Evolutionary conservation across 2,329 filamentous ascomycete genomes (phyloP).

Genomic region (Beauveria caledonica): DNA sequence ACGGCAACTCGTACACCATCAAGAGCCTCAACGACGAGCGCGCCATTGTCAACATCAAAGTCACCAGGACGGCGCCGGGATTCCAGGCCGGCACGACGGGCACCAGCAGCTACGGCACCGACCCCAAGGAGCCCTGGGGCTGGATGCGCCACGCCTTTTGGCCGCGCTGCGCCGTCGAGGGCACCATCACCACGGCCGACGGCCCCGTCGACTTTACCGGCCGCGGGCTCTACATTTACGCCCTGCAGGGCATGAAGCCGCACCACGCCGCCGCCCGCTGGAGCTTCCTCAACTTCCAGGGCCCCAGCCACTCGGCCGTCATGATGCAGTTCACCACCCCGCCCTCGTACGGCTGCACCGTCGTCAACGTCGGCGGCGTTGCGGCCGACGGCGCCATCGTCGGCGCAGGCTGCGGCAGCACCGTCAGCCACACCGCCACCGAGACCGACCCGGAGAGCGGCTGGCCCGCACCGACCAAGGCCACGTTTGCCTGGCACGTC

Average conservation of each 20-base stretch:
- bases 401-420: conserved; percentile 57
- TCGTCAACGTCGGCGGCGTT: conserved; percentile 76
- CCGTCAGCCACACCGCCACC: conserved; percentile 59
- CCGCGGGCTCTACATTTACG: conserved; percentile 70
- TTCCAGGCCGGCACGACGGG: conserved; percentile 82
- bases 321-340: conserved; percentile 97
- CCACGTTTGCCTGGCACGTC: conserved; percentile 72
- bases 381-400: conserved; percentile 75
- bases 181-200: conserved; percentile 68
- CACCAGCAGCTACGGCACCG: conserved; percentile 77
- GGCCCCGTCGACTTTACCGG: conserved; percentile 77
- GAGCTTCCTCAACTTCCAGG: conserved; percentile 92
- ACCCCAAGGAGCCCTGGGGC: conserved; percentile 81
- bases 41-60: conserved; percentile 76
- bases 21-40: conserved; percentile 80
- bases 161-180: conserved; percentile 77
- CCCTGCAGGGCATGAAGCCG: conserved; percentile 96
- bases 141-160: conserved; percentile 89
- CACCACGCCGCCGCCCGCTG: conserved; percentile 88
- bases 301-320: conserved; percentile 74
- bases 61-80: conserved; percentile 68
- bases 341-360: conserved; percentile 79
- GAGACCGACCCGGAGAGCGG: conserved; percentile 69
- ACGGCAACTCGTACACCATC: conserved; percentile 75
- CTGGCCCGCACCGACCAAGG: conserved; percentile 78